Base-by-base conservation (phyloP, 345 rosid genomes). In the Aegle marmelos region DNA sequence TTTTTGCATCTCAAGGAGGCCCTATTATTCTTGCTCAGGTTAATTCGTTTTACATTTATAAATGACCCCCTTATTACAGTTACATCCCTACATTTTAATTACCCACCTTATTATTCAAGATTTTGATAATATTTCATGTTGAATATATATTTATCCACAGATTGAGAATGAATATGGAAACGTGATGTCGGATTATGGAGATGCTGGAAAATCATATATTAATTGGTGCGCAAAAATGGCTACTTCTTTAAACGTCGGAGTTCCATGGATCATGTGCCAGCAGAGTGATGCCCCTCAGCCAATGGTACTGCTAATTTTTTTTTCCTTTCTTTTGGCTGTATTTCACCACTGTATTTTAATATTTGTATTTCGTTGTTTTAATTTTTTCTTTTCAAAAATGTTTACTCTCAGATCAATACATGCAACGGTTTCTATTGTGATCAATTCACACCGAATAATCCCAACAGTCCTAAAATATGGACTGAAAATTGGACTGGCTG, bases 191-290 rank as follows among this genome's bases (percentile, higher is more conserved):
- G 13, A 84, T 0, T 91, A 91, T 75, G 90, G 86, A 36, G 91
- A 84, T 7, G 86, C 81, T 27, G 98, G 97, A 6, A 86, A 88
- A 45, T 85, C 85, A 13, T 93, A 93, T 61, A 0, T 91, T 0
- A 82, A 90, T 2, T 94, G 97, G 98, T 91, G 93, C 61, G 90
- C 95, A 0, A 81, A 83, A 27, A 86, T 93, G 97, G 98, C 97
- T 7, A 79, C 79, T 39, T 85, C 89, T 0, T 86, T 82, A 24
- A 68, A 89, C 61, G 86, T 89, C 10, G 97, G 93, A 5, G 88
- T 94, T 30, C 98, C 98, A 41, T 91, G 97, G 97, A 83, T 94
- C 25, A 90, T 91, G 94, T 94, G 98, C 83, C 92, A 90, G 70
- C 90, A 94, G 63, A 72, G 66, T 0, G 78, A 89, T 31, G 96